Percentiles rank a stretch among this genome's conserved stretches.
These are phyloP conservation scores for Epichloe scottii DNA, from an alignment of 2,329 filamentous ascomycete genomes.

Conservation along the genomic window DNA sequence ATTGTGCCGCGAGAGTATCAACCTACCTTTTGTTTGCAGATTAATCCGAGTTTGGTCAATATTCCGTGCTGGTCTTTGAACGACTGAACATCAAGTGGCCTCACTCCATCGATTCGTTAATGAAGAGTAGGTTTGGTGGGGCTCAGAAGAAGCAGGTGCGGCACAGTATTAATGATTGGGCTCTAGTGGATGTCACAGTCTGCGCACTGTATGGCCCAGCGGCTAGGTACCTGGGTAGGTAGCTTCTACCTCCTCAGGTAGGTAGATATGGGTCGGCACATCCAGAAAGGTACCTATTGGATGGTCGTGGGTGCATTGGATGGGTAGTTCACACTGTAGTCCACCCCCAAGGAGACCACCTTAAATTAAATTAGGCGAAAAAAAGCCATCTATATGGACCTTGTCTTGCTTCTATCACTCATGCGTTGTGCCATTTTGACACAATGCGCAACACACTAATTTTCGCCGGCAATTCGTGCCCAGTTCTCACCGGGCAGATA, in stretches of 20 bases:
- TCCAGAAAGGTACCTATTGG: no score
- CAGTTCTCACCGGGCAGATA: conserved; percentile 51
- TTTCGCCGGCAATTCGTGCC: conserved; percentile 56
- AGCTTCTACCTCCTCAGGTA: no score
- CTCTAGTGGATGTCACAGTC: no score
- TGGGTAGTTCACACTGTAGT: background rate
- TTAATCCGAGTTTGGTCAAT: background rate
- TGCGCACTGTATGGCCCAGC: background rate
- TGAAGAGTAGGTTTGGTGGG: no score
- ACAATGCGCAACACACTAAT: conserved; percentile 55
- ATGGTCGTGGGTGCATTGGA: no score
- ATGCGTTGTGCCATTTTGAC: conserved; percentile 5
- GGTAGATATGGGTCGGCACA: no score
- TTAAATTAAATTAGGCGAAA: background rate
- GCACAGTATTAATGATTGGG: no score
- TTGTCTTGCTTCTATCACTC: conserved; percentile 8
- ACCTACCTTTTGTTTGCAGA: background rate
- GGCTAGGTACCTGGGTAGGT: background rate
- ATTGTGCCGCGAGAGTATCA: background rate
- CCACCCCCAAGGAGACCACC: background rate
- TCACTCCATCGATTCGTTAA: no score
- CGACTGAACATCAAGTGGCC: no score
- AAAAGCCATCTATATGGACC: conserved; percentile 11
- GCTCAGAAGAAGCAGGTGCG: no score
- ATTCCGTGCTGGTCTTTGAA: background rate